Conservation (phyloP, 2,329 filamentous ascomycete species). For the Penicillium sp. region DNA sequence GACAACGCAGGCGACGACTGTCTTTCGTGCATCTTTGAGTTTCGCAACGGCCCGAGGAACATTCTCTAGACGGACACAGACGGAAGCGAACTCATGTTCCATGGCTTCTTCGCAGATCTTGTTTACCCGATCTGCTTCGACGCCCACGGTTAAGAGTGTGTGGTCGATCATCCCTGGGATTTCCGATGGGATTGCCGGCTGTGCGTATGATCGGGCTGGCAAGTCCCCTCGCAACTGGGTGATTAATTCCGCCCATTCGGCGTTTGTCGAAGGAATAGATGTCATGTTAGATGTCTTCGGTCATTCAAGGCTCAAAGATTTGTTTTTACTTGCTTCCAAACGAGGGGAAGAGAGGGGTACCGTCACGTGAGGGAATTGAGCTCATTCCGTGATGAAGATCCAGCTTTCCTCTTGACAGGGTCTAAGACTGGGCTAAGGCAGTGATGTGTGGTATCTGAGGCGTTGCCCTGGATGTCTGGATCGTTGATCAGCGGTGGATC, state of each 20-base stretch:
- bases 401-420: conserved; percentile 11
- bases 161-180: conserved; percentile 44
- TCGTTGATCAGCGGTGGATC: not conserved
- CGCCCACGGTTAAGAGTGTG: conserved; percentile 43
- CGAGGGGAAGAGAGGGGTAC: conserved; percentile 4
- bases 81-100: conserved; percentile 44
- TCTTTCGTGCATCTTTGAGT: conserved; percentile 43
- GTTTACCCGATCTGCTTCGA: conserved; percentile 50
- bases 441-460: not conserved
- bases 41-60: conserved; percentile 52
- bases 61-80: conserved; percentile 56
- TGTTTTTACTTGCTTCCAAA: not conserved
- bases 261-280: conserved; percentile 29
- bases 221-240: conserved; percentile 25
- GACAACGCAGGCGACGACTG: conserved; percentile 58
- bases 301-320: not conserved
- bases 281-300: conserved; percentile 19
- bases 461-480: not conserved
- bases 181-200: conserved; percentile 23
- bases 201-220: conserved; percentile 23
- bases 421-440: not conserved
- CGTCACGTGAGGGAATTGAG: conserved; percentile 18
- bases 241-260: conserved; percentile 35
- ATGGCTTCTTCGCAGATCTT: conserved; percentile 55
- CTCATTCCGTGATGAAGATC: conserved; percentile 12